Base-by-base conservation (phyloP, 805 yeast genomes). In the Teunomyces aglyptinius region DNA sequence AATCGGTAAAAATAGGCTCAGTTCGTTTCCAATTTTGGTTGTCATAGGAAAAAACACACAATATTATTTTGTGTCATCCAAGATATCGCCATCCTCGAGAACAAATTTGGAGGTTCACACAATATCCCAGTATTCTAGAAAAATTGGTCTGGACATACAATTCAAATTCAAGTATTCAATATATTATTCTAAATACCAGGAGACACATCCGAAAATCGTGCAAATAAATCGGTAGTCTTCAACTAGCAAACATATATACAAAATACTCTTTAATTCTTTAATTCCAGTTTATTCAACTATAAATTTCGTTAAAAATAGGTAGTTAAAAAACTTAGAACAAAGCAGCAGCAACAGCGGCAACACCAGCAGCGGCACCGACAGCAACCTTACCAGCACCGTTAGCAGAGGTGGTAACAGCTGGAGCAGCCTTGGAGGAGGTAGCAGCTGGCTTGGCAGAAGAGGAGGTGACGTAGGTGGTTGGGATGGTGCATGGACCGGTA, bases 401-500 rank as follows among this genome's bases (percentile, higher is more conserved):
- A 52, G 63, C 67, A 52, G 69, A 78, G 39, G 59, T 51, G 46
- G 56, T 54, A 38, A 57, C 58, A 47, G 58, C 55, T 46, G 67
- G 55, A 54, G 64, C 40, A 54, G 64, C 40, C 44, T 49, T 55
- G 48, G 63, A 50, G 19, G 63, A 19, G 12, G 39, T 19, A 19
- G 34, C 16, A n/a, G 11, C 24, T 33, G 16, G 20, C 26, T 50
- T 48, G 15, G 48, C 32, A 39, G 52, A 43, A 18, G 38, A 43
- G 26, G 60, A 35, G 51, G 64, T 57, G 43, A 59, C 62, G 63
- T 61, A 62, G 57, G 73, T 70, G 70, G 75, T 68, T 63, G 82
- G 77, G 61, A 82, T 61, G 63, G 92, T 86, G 77, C 96, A 88
- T 65, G 91, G 91, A 77, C 88, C 85, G 61, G 95, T 85, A 80